Percentiles rank a stretch among this genome's conserved stretches.
These are phyloP conservation scores for Pseudofabraea citricarpa DNA, from an alignment of 2,329 filamentous ascomycete species.

Conservation along the genomic window DNA sequence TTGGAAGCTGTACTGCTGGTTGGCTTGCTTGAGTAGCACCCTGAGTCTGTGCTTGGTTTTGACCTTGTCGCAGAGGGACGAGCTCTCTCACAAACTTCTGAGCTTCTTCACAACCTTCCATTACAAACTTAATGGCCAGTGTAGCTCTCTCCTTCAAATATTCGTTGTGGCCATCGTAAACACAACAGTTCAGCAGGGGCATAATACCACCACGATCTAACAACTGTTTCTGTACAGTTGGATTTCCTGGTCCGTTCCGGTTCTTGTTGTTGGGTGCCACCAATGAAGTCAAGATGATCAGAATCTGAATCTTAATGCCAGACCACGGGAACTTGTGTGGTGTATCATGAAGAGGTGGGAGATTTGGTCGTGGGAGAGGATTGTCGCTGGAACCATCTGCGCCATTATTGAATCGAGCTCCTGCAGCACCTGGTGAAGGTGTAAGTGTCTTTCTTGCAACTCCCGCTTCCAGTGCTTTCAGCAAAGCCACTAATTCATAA, in stretches of 20 bases:
- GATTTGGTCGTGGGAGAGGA: conserved; percentile 33
- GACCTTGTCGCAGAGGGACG: conserved; percentile 24
- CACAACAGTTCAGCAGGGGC: conserved; percentile 81
- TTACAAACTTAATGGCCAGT: conserved; percentile 79
- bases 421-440: conserved; percentile 27
- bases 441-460: conserved; percentile 78
- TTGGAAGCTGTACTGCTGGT: neutral
- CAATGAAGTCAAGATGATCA: conserved; percentile 83
- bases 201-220: conserved; percentile 81
- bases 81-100: conserved; percentile 63
- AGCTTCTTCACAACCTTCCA: conserved; percentile 70
- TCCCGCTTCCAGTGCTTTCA: conserved; percentile 81
- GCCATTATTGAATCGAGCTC: conserved; percentile 31
- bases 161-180: conserved; percentile 88
- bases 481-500: conserved; percentile 80
- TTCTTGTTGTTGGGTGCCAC: conserved; percentile 73
- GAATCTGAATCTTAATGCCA: conserved; percentile 85
- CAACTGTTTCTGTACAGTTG: conserved; percentile 82
- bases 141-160: conserved; percentile 91
- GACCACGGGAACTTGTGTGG: conserved; percentile 62
- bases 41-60: conserved; percentile 13
- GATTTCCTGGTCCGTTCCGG: conserved; percentile 56
- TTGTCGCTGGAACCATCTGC: neutral
- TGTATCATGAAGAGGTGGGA: conserved; percentile 53
- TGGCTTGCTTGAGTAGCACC: neutral